phyloP scores from a whole-genome alignment of 2,329 filamentous ascomycete species.

The Penicillium sp. region DNA sequence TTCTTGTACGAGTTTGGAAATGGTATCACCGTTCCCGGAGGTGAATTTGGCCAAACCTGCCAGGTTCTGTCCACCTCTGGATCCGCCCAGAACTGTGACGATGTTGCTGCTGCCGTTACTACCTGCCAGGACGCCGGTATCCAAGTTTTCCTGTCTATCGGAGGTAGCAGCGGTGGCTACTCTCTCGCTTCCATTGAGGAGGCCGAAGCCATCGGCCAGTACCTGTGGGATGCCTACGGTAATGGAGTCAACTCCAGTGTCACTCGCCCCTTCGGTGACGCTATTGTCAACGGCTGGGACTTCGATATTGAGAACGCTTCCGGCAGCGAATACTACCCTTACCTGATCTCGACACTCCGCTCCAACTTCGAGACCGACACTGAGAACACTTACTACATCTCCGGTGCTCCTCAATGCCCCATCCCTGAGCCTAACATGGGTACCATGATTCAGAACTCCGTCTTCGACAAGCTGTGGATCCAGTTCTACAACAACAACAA shows the following conservation, averaged over 20 bases:
- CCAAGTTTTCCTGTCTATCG: background rate
- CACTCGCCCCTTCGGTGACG: conserved; percentile 49
- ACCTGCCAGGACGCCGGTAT: conserved; percentile 1
- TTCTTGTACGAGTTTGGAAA: conserved; percentile 6
- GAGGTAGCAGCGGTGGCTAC: background rate
- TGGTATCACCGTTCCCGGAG: background rate
- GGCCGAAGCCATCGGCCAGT: background rate
- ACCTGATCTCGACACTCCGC: conserved; percentile 47
- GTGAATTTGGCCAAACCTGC: background rate
- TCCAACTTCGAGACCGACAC: conserved; percentile 33
- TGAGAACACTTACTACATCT: conserved; percentile 45
- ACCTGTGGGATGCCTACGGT: conserved; percentile 6
- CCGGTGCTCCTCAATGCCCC: conserved; percentile 50
- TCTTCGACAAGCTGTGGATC: conserved; percentile 53
- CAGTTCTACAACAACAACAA: conserved; percentile 56
- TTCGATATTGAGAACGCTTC: conserved; percentile 45
- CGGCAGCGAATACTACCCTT: conserved; percentile 35
- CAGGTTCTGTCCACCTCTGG: background rate
- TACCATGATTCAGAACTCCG: conserved; percentile 40
- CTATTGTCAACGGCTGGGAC: conserved; percentile 52
- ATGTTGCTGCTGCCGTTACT: background rate
- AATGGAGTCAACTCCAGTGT: conserved; percentile 18
- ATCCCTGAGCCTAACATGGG: conserved; percentile 46
- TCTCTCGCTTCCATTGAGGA: background rate
- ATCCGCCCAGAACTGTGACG: background rate